phyloP scores from a whole-genome alignment of 345 rosid genomes.

The Populus pruinosa region DNA sequence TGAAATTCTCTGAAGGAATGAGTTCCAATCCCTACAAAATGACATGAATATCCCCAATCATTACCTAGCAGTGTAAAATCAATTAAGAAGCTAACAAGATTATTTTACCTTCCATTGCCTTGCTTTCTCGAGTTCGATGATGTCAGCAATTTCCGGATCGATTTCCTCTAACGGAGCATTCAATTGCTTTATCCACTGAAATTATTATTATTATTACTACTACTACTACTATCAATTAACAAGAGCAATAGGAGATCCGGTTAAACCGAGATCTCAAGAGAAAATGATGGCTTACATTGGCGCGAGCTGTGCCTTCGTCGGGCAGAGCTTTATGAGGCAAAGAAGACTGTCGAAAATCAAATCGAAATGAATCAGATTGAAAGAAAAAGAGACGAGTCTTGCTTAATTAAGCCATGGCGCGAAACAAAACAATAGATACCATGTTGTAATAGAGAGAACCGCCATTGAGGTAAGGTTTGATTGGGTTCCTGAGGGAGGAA shows the following conservation, averaged over 20 bases:
- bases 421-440: constrained; percentile 32
- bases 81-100: too few relatives aligned
- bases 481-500: constrained; percentile 42
- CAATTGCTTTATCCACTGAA: constrained; percentile 82
- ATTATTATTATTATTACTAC: not conserved
- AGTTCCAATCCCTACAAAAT: constrained; percentile 74
- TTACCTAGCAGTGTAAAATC: too few relatives aligned
- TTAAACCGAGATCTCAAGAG: not conserved
- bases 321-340: constrained; percentile 43
- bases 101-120: constrained; percentile 89
- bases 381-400: not conserved
- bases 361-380: constrained; percentile 1
- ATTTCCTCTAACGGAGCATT: constrained; percentile 73
- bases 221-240: not conserved
- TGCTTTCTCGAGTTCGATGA: constrained; percentile 94
- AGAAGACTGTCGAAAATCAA: constrained; percentile 52
- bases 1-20: constrained; percentile 93
- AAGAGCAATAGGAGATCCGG: not conserved
- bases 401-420: not conserved
- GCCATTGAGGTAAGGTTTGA: constrained; percentile 36
- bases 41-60: not conserved
- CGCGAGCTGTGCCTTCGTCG: constrained; percentile 57
- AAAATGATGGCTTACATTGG: constrained; percentile 37
- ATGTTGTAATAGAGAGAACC: constrained; percentile 35
- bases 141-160: constrained; percentile 86